Evolutionary conservation across 2,329 filamentous ascomycete species (phyloP).

Genomic region (Alternaria gansuensis): DNA sequence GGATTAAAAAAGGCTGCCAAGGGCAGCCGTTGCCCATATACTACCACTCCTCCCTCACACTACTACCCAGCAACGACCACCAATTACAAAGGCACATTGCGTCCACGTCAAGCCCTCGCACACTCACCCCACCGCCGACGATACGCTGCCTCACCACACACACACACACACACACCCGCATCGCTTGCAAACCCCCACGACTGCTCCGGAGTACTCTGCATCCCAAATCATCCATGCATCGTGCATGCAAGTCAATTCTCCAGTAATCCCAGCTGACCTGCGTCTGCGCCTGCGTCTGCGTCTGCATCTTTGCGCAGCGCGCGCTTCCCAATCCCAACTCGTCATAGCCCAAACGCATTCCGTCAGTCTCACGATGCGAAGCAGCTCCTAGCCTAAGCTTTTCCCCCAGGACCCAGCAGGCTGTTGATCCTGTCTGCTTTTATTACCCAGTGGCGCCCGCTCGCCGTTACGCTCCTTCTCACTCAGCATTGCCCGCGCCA

Average conservation of each 20-base stretch:
- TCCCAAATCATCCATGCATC: conserved; percentile 31
- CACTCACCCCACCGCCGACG: conserved; percentile 4
- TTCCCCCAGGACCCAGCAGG: conserved; percentile 36
- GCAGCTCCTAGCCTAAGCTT: conserved; percentile 36
- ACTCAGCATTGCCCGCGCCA: conserved; percentile 29
- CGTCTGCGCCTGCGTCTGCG: conserved; percentile 27
- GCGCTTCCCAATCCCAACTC: conserved; percentile 42
- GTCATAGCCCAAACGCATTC: conserved; percentile 35
- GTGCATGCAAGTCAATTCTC: conserved; percentile 31
- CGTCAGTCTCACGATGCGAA: conserved; percentile 44
- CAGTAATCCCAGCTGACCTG: conserved; percentile 39
- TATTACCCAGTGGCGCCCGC: conserved; percentile 40
- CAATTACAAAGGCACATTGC: conserved; percentile 2
- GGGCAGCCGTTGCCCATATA: conserved; percentile 18
- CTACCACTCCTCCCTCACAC: conserved; percentile 6
- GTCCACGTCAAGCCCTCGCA: conserved; percentile 5
- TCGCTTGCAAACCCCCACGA: conserved; percentile 32
- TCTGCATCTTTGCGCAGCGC: conserved; percentile 41
- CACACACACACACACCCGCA: conserved; percentile 20
- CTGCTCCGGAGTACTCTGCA: conserved; percentile 35
- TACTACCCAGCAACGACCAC: conserved; percentile 10
- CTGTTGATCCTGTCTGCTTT: conserved; percentile 42
- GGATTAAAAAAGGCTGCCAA: conserved; percentile 8
- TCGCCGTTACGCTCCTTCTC: conserved; percentile 31
- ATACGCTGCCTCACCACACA: conserved; percentile 7